Base-by-base conservation (phyloP, 2,329 filamentous ascomycete species). In the Lithohypha guttulata region DNA sequence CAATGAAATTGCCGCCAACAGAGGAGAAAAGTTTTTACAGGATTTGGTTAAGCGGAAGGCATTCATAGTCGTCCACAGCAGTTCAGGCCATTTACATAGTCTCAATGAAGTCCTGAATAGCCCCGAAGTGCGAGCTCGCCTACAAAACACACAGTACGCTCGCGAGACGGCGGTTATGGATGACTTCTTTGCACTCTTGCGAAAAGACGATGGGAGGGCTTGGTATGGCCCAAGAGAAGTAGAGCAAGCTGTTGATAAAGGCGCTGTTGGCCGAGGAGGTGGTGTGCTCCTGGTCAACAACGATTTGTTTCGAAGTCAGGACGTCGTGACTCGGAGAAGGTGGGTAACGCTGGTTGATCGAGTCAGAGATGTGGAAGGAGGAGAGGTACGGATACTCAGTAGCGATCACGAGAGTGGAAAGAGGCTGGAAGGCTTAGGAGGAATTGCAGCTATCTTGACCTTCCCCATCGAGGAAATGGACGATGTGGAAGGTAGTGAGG, bases 341-440 rank as follows among this genome's bases (percentile, higher is more conserved):
- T 96, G 87, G 69, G 89, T 96, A 1, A 66, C 66, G 6, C 68
- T 96, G 31, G 87, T 96, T 3, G 89, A 96, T 58, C 79, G 79
- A 46, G 89, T 96, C n/a, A 77, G 79, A 48, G 78, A 78, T 38
- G 64, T 68, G 2, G 79, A 85, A 47, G 91, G 89, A 4, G 91
- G 89, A 1, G 86, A 95, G 49, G 84, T 85, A 1, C 70, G 84
- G 39, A 75, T 96, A n/a, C 63, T 96, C 19, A 96, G 89, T 59
- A 87, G 83, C 53, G 81, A 93, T 54, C 89, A 96, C 59, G 89
- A 95, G 65, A 95, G 87, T 58, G 91, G 91, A 1, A 81, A 81
- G 63, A 70, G 86, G 43, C 62, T 98, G 10, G 84, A 87, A 49
- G 81, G 79, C 9, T 59, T 96, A 44, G 87, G 91, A 1, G 83